Evolutionary conservation across 2,329 filamentous ascomycete species (phyloP), one percentile per base, ranked within the genome.

Genomic region (Sarocladium kiliense): DNA sequence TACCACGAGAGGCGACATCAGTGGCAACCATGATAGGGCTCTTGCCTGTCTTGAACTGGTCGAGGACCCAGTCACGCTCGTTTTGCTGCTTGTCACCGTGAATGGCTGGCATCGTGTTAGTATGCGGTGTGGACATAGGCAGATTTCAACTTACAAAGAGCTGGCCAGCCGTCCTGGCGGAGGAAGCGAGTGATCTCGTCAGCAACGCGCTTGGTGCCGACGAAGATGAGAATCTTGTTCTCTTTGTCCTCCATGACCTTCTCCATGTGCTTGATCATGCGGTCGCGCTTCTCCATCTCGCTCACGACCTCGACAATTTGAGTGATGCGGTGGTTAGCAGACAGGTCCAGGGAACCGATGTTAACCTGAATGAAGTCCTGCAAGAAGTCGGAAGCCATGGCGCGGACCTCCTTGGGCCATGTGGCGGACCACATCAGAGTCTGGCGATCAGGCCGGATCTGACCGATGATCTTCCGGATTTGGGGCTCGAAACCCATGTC

Each of bases 401-500:
- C 88, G 68, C 93, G 90, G 64, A 99, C 93, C 74, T 97, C 93
- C 82, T 97, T 97, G 67, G 94, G 94, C 92, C 94, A 99, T 6
- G 94, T 99, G 64, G 94, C 94, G 58, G 94, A 99, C 91, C 93
- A 99, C 91, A 99, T 96, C 80, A 94, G 94, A 60, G 94, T 99
- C 75, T 99, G 94, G 81, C 94, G 88, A 72, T 99, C 94, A 54
- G 94, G 94, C 64, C 94, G 91, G 74, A 97, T 97, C 77, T 99
- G 94, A 60, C 88, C 83, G 64, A 99, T 92, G 63, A 99, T 97
- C 80, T 97, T 97, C 79, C 94, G 91, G 67, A 99, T 97, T 74
- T 97, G 94, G 63, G 94, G 94, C 78, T 99, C 94, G 77, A 99
- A 97, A 85, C 94, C 94, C 94, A 99, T 99, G 78, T 99, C 94